phyloP scores from a whole-genome alignment of 352 stramenopile genomes.

The Globisporangium orthogonon region DNA sequence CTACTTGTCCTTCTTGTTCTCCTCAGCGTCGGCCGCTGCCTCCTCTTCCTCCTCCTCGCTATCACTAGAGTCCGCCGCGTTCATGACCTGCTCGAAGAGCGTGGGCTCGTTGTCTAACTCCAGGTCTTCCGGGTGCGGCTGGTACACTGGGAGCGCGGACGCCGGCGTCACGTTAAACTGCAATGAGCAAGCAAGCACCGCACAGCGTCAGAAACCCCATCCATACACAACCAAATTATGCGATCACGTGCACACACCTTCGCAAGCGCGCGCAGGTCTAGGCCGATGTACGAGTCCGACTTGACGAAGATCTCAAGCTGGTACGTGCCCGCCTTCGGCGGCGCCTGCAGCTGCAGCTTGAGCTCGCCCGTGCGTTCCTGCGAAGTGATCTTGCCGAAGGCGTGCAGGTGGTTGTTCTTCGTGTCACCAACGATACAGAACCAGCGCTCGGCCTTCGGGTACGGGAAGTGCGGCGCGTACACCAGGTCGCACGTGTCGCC shows the following conservation, averaged over 20 bases:
- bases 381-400: constrained; percentile 94
- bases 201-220: constrained; percentile 9
- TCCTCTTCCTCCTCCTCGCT: constrained; percentile 67
- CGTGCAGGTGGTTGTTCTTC: constrained; percentile 93
- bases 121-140: constrained; percentile 97
- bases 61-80: constrained; percentile 80
- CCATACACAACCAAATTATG: neutral
- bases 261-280: constrained; percentile 91
- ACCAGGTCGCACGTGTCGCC: constrained; percentile 93
- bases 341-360: constrained; percentile 96
- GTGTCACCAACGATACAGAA: constrained; percentile 94
- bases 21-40: constrained; percentile 9
- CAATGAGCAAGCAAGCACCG: constrained; percentile 12
- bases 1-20: constrained; percentile 69
- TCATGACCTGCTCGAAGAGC: constrained; percentile 98
- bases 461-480: constrained; percentile 95
- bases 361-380: constrained; percentile 85
- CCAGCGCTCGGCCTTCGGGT: constrained; percentile 95
- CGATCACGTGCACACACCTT: constrained; percentile 39
- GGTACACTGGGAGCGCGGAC: constrained; percentile 91
- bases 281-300: constrained; percentile 96
- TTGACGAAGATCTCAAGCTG: constrained; percentile 97
- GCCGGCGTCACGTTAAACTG: constrained; percentile 93
- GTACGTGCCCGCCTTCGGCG: constrained; percentile 91
- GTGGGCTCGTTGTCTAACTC: constrained; percentile 99